phyloP scores from a whole-genome alignment of 805 yeast genomes.

The Candida wancherniae region DNA sequence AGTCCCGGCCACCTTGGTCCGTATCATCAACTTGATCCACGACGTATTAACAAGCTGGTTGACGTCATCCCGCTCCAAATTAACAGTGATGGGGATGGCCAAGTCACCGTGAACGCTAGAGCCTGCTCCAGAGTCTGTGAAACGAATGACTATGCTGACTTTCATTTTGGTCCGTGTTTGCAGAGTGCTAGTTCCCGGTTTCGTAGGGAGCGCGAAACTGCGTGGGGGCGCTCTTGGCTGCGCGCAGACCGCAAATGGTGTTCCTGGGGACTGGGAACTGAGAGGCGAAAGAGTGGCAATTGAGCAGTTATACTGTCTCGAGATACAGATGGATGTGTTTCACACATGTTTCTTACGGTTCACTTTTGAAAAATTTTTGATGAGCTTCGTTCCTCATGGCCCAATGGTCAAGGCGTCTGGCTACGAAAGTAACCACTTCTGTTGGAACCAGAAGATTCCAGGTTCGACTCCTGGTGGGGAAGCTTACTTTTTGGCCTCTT shows the following conservation, averaged over 20 bases:
- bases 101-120: conserved; percentile 21
- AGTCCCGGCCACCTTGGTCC: conserved; percentile 18
- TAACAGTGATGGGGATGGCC: conserved; percentile 24
- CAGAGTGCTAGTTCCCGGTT: too few species aligned
- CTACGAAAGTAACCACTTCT: conserved; percentile 53
- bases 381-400: conserved; percentile 61
- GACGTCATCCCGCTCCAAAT: conserved; percentile 27
- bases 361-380: background rate
- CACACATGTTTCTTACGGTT: too few species aligned
- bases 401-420: conserved; percentile 76
- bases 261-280: too few species aligned
- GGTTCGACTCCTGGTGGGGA: conserved; percentile 55
- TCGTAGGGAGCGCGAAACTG: too few species aligned
- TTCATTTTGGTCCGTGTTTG: conserved; percentile 17
- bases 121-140: conserved; percentile 25
- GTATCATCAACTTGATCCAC: conserved; percentile 30
- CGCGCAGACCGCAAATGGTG: too few species aligned
- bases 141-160: conserved; percentile 24
- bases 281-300: too few species aligned
- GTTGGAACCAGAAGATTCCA: conserved; percentile 50
- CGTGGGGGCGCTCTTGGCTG: too few species aligned
- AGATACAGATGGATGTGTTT: too few species aligned
- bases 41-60: conserved; percentile 25
- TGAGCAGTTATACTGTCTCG: too few species aligned
- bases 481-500: conserved; percentile 40